phyloP scores from a whole-genome alignment of 495 filamentous ascomycete species.

The Annulohypoxylon maeteangense region DNA sequence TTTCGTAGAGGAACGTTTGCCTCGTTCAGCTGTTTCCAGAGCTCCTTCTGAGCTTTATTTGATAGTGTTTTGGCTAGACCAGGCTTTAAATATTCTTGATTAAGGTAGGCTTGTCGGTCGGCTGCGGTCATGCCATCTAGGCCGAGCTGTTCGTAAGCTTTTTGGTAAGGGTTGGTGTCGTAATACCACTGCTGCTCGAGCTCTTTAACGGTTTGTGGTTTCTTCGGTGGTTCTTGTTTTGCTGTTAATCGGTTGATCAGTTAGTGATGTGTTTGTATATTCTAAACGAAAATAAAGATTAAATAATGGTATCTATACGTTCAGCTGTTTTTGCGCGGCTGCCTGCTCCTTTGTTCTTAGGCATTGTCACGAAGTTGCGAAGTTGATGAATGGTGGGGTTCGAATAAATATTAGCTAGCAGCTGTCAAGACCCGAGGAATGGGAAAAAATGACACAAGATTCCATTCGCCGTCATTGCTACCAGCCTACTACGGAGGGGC shows the following conservation, averaged over 20 bases:
- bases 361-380: slow-evolving; percentile 34
- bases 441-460: slow-evolving; percentile 15
- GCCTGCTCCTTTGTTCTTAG: slow-evolving; percentile 46
- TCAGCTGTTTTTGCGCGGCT: slow-evolving; percentile 42
- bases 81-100: slow-evolving; percentile 48
- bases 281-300: background rate
- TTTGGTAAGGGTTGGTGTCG: slow-evolving; percentile 52
- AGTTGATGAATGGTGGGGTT: slow-evolving; percentile 41
- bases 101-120: slow-evolving; percentile 52
- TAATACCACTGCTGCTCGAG: slow-evolving; percentile 50
- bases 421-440: slow-evolving; percentile 4
- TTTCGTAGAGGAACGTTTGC: slow-evolving; percentile 54
- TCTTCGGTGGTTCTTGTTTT: slow-evolving; percentile 35
- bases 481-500: slow-evolving; percentile 40
- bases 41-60: slow-evolving; percentile 58
- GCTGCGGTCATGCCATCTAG: slow-evolving; percentile 50
- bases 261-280: slow-evolving; percentile 14
- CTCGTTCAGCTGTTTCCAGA: slow-evolving; percentile 60
- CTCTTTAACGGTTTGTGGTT: slow-evolving; percentile 50
- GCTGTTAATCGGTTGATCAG: slow-evolving; percentile 16
- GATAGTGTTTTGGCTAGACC: slow-evolving; percentile 46
- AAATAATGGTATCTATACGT: slow-evolving; percentile 31
- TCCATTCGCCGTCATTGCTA: slow-evolving; percentile 12
- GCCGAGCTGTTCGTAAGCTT: slow-evolving; percentile 46
- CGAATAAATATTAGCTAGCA: slow-evolving; percentile 17